Conservation (phyloP, 352 stramenopile genomes). For the Plasmopara muralis region DNA sequence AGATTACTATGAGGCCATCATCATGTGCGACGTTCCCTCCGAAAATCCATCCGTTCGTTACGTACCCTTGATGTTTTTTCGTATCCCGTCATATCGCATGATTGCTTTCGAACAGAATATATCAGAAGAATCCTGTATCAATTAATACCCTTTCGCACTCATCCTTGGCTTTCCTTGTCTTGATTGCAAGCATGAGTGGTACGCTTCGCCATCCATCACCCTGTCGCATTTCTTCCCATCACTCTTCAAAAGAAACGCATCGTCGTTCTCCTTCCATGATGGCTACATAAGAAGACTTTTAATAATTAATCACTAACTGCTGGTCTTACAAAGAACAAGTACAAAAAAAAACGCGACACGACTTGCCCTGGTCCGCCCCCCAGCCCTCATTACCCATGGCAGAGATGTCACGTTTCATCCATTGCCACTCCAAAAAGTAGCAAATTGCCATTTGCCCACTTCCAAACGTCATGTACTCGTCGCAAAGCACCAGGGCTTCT, state of each 20-base stretch:
- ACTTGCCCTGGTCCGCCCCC: neutral
- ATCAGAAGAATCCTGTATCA: too few relatives aligned
- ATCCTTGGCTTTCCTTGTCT: too few relatives aligned
- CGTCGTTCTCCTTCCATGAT: neutral
- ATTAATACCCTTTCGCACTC: too few relatives aligned
- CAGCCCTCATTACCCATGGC: neutral
- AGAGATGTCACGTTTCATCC: neutral
- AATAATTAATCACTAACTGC: neutral
- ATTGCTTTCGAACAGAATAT: too few relatives aligned
- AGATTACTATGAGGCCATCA: too few relatives aligned
- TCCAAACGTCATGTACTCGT: constrained; percentile 8
- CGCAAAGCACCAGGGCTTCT: constrained; percentile 8
- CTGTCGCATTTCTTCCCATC: too few relatives aligned
- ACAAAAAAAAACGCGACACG: neutral
- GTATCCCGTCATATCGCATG: too few relatives aligned
- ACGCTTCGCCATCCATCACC: too few relatives aligned
- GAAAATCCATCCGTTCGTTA: too few relatives aligned
- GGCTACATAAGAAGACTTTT: neutral
- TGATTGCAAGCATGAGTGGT: too few relatives aligned
- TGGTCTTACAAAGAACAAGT: neutral
- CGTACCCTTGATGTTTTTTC: too few relatives aligned
- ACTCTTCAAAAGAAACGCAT: constrained; percentile 9
- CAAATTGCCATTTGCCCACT: constrained; percentile 7
- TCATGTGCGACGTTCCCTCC: too few relatives aligned
- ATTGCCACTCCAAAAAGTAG: neutral